Base-by-base conservation (phyloP, 2,329 filamentous ascomycete species). In the Trichoderma arundinaceum region DNA sequence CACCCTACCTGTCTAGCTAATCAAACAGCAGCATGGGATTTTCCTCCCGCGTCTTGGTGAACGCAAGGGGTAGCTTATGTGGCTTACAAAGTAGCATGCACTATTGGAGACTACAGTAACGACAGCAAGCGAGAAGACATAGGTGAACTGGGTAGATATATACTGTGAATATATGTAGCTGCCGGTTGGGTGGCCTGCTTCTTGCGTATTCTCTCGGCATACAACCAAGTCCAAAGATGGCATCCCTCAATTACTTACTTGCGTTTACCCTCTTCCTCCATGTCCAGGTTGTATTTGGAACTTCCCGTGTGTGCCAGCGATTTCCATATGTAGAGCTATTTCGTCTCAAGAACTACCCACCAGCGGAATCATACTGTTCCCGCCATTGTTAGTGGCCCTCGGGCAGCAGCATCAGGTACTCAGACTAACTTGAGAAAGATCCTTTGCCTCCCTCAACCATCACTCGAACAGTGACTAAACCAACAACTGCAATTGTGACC, bases 331-430 rank as follows among this genome's bases (percentile, higher is more conserved):
- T 13, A 19, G 46, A 61, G 22, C 38, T 61, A 3, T 38, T 61
- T 19, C 46, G 35, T 41, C 35, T 61, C 4, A 61, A 41, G 22
- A n/a, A 61, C 22, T 61, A 61, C 46, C 58, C 58, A 9, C 58
- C 58, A 15, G 58, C 58, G 7, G 58, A 61, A 13, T 51, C 28
- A 33, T 61, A 43, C 22, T 61, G 58, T 43, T 61, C 58, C 28
- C 58, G 48, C 4, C 46, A 61, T 43, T 61, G 58, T 61, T 6
- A 61, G 46, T 33, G 28, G 7, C 7, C 7, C 9, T 8, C 7
- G 19, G 4, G 46, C 22, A 28, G 46, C 22, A 28, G 8, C 7
- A 9, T 3, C 7, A n/a, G 9, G 10, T 28, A 3, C 8, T 15
- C 52, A 9, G 10, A 5, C 46, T 61, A 12, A 61, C 35, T 17